These are phyloP conservation scores for Polyporus tsugae DNA, from an alignment of 1,284 basidiomycete species.

Conservation along the genomic window DNA sequence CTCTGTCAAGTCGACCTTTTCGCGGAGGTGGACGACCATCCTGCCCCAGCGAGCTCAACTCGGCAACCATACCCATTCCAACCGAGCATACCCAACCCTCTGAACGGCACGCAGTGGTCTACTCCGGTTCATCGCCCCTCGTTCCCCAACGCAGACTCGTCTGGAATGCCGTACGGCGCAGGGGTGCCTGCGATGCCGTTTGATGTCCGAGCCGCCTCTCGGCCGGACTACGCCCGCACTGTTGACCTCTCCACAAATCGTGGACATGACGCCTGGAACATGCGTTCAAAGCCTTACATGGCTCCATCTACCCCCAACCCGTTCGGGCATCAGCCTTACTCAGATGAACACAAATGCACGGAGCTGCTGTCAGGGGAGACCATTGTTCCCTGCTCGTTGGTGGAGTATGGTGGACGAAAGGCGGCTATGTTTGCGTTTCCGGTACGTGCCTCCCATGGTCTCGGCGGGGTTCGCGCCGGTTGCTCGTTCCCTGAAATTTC, in stretches of 20 bases:
- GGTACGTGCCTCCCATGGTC: constrained; percentile 46
- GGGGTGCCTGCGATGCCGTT: neutral
- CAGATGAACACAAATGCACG: constrained; percentile 52
- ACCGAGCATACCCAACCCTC: neutral
- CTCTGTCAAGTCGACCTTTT: constrained; percentile 73
- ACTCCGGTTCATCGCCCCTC: neutral
- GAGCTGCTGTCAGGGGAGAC: constrained; percentile 66
- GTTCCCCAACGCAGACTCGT: neutral
- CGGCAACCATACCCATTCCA: constrained; percentile 1
- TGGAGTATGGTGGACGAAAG: constrained; percentile 69
- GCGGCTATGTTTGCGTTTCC: constrained; percentile 78
- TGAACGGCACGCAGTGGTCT: neutral
- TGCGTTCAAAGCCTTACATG: constrained; percentile 1
- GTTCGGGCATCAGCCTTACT: neutral
- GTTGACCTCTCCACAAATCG: constrained; percentile 1
- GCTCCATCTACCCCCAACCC: neutral
- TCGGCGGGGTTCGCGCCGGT: neutral
- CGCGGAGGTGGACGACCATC: constrained; percentile 39
- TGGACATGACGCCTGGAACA: constrained; percentile 2
- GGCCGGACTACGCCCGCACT: constrained; percentile 6
- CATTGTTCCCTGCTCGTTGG: constrained; percentile 67
- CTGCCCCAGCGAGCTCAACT: neutral
- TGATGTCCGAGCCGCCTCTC: neutral
- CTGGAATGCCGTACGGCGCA: neutral
- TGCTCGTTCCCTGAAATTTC: constrained; percentile 2